Evolutionary conservation across 2,329 filamentous ascomycete genomes (phyloP).

Genomic region (Myotisia sp.): DNA sequence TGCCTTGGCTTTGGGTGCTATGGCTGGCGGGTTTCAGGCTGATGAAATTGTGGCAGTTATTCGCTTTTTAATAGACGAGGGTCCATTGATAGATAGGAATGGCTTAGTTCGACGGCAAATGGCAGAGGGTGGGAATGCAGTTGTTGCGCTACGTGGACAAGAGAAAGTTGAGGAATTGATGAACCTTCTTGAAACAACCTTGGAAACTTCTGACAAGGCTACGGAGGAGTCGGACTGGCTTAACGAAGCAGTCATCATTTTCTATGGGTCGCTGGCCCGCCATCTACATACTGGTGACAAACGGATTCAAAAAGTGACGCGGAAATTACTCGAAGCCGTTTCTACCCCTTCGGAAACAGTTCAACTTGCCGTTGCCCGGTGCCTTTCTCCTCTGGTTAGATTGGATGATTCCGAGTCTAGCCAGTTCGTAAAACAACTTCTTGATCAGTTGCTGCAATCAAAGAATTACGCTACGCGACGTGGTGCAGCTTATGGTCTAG

Average conservation of each 20-base stretch:
- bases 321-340: conserved; percentile 70
- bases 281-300: conserved; percentile 75
- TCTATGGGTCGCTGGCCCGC: conserved; percentile 84
- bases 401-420: conserved; percentile 64
- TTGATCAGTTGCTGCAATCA: conserved; percentile 67
- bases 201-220: conserved; percentile 73
- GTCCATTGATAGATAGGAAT: conserved; percentile 74
- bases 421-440: conserved; percentile 65
- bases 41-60: conserved; percentile 63
- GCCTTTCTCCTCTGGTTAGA: conserved; percentile 76
- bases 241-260: conserved; percentile 92
- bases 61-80: conserved; percentile 68
- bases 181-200: conserved; percentile 73
- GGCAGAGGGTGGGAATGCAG: conserved; percentile 72
- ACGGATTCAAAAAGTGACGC: conserved; percentile 76
- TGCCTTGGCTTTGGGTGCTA: conserved; percentile 70
- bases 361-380: conserved; percentile 90
- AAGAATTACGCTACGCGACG: conserved; percentile 88
- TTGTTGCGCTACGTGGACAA: conserved; percentile 71
- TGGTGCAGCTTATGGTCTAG: conserved; percentile 87
- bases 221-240: conserved; percentile 74
- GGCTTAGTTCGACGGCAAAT: conserved; percentile 69
- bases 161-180: conserved; percentile 76
- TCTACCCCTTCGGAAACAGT: conserved; percentile 93
- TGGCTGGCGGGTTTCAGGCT: conserved; percentile 55